Percentiles rank a stretch among this genome's conserved stretches.
Evolutionary conservation across 192 early-diverging fungal species (phyloP).

Genomic region (Entrophospora sp.): DNA sequence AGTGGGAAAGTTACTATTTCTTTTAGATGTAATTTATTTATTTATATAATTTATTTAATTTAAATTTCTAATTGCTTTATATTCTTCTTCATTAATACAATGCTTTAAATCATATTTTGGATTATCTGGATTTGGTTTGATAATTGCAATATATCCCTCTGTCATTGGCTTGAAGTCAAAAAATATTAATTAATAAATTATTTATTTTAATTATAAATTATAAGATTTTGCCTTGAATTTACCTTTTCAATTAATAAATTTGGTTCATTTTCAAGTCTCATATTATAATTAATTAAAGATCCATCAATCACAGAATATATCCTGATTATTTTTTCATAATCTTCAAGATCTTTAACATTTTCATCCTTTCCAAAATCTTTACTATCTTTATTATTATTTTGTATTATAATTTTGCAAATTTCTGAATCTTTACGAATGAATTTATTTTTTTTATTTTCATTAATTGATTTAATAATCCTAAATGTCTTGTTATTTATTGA

Average conservation of each 20-base stretch:
- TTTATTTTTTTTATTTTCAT: background rate
- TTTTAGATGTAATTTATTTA: too few relatives aligned
- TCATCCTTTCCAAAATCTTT: background rate
- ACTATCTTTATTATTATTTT: too few relatives aligned
- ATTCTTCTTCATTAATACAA: conserved; percentile 15
- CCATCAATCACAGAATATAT: background rate
- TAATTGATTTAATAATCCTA: background rate
- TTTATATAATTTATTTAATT: too few relatives aligned
- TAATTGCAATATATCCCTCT: conserved; percentile 21
- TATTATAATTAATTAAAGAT: conserved; percentile 16
- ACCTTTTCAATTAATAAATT: conserved; percentile 4
- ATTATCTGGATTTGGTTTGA: conserved; percentile 21
- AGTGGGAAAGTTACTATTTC: too few relatives aligned
- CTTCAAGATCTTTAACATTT: background rate
- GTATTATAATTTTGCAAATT: background rate
- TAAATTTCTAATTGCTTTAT: background rate
- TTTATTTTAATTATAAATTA: background rate
- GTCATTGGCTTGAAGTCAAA: conserved; percentile 3
- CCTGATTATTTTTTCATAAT: background rate
- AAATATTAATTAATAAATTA: background rate
- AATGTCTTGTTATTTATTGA: background rate
- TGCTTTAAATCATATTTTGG: conserved; percentile 2
- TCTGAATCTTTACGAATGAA: background rate
- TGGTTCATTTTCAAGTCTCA: background rate
- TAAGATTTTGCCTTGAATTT: background rate